Percentiles rank a stretch among this genome's conserved stretches.
Evolutionary conservation across 2,329 filamentous ascomycete species (phyloP).

Genomic region (Botrytis deweyae): DNA sequence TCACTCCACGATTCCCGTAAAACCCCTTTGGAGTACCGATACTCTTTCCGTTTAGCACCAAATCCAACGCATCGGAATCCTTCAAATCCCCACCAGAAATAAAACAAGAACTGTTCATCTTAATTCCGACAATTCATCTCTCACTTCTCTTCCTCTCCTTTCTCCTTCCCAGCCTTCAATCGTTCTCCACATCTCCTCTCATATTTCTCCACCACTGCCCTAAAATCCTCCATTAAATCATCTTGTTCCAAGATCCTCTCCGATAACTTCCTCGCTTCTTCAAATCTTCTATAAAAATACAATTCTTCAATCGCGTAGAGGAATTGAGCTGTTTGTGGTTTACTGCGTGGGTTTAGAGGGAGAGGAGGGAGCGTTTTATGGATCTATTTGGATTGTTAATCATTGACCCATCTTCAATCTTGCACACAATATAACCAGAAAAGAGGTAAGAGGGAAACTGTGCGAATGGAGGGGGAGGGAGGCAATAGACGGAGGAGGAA

Average conservation of each 20-base stretch:
- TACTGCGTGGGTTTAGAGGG: constrained; percentile 34
- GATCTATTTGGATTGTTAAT: constrained; percentile 27
- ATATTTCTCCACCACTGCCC: constrained; percentile 32
- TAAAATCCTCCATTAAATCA: constrained; percentile 31
- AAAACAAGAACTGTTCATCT: neutral
- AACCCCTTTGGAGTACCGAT: neutral
- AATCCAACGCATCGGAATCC: neutral
- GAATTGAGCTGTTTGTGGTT: constrained; percentile 36
- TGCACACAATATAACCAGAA: neutral
- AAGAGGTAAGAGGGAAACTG: neutral
- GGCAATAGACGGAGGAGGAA: neutral
- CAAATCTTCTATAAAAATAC: constrained; percentile 37
- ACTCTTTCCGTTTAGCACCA: neutral
- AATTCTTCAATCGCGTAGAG: constrained; percentile 40
- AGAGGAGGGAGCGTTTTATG: constrained; percentile 31
- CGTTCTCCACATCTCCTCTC: constrained; percentile 28
- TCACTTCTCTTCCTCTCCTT: neutral
- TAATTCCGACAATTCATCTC: neutral
- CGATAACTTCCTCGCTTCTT: constrained; percentile 31
- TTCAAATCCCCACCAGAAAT: neutral
- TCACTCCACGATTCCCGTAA: neutral
- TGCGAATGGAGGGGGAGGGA: too few species aligned
- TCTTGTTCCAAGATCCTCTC: constrained; percentile 29
- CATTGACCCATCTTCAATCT: neutral
- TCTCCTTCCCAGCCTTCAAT: neutral